A percentile compares a stretch with the other conserved stretches of the same genome.
Evolutionary conservation across 2,329 filamentous ascomycete species (phyloP).

Genomic region (Colletotrichum karsti): DNA sequence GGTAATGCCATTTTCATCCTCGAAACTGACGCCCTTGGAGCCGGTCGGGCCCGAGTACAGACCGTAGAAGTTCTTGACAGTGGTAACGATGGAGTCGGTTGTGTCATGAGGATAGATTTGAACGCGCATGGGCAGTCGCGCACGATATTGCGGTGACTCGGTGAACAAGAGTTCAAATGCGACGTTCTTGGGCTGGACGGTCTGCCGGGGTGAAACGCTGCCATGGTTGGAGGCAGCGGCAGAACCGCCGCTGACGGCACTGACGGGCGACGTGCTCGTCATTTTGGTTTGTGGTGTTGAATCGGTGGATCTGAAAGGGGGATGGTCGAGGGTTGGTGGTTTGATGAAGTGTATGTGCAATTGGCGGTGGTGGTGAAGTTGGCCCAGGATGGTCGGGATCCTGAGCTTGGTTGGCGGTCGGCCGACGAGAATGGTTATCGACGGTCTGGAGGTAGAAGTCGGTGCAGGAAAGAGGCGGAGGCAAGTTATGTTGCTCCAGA

Average conservation of each 20-base stretch:
- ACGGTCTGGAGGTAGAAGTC: slow-evolving; percentile 31
- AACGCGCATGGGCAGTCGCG: slow-evolving; percentile 83
- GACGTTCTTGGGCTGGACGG: slow-evolving; percentile 73
- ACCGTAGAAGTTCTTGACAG: slow-evolving; percentile 98
- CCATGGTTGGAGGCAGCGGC: slow-evolving; percentile 49
- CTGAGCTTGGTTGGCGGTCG: slow-evolving; percentile 12
- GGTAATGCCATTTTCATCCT: slow-evolving; percentile 87
- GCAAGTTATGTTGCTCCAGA: neutral
- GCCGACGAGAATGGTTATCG: slow-evolving; percentile 32
- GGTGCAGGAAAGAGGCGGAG: neutral
- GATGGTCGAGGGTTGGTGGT: slow-evolving; percentile 32
- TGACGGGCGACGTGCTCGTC: slow-evolving; percentile 57
- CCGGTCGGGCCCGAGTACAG: slow-evolving; percentile 80
- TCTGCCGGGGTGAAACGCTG: slow-evolving; percentile 56
- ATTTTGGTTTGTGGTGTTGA: slow-evolving; percentile 43
- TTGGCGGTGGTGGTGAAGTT: slow-evolving; percentile 23
- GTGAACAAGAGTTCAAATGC: slow-evolving; percentile 80
- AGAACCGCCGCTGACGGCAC: slow-evolving; percentile 40
- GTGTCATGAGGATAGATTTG: slow-evolving; percentile 96
- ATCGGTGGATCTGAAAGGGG: slow-evolving; percentile 35
- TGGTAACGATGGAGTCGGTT: slow-evolving; percentile 96
- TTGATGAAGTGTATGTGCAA: slow-evolving; percentile 25
- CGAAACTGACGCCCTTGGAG: slow-evolving; percentile 89
- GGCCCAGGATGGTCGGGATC: slow-evolving; percentile 15
- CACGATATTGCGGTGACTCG: slow-evolving; percentile 73